phyloP scores from a whole-genome alignment of 2,329 filamentous ascomycete species.

The Shiraia sp. region DNA sequence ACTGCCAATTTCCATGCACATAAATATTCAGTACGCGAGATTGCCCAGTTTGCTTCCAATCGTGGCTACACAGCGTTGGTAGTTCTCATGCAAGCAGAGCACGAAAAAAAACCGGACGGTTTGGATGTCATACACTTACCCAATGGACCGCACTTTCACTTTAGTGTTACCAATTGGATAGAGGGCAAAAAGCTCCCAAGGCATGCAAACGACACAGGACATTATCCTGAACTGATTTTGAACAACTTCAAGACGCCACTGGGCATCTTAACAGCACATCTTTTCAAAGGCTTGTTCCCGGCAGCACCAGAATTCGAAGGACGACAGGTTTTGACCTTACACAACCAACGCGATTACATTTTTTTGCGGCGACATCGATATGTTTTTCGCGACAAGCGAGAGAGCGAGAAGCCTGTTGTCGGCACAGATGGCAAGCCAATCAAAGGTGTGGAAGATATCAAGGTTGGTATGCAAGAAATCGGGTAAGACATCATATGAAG shows the following conservation, averaged over 20 bases:
- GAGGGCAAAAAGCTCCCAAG: slow-evolving; percentile 86
- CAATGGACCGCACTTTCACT: slow-evolving; percentile 87
- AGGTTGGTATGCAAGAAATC: slow-evolving; percentile 86
- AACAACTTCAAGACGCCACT: slow-evolving; percentile 96
- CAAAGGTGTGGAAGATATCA: slow-evolving; percentile 81
- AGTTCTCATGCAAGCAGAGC: slow-evolving; percentile 78
- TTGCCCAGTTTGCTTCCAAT: slow-evolving; percentile 80
- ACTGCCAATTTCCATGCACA: slow-evolving; percentile 81
- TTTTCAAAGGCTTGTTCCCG: slow-evolving; percentile 82
- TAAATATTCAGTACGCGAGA: slow-evolving; percentile 92
- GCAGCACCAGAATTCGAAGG: slow-evolving; percentile 81
- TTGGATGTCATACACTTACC: slow-evolving; percentile 85
- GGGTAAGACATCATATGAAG: slow-evolving; percentile 57
- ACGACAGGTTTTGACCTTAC: slow-evolving; percentile 85
- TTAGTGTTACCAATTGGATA: slow-evolving; percentile 86
- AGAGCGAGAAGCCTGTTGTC: slow-evolving; percentile 83
- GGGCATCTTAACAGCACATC: slow-evolving; percentile 79
- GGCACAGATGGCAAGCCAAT: slow-evolving; percentile 81
- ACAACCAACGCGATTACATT: slow-evolving; percentile 96
- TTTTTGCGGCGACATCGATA: slow-evolving; percentile 91
- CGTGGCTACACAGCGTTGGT: slow-evolving; percentile 82
- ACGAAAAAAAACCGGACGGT: slow-evolving; percentile 76
- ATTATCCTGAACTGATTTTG: slow-evolving; percentile 85
- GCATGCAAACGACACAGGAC: slow-evolving; percentile 83
- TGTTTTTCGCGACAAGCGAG: slow-evolving; percentile 85